Conservation (phyloP, 2,329 filamentous ascomycete species). For the Diaporthe sp. region DNA sequence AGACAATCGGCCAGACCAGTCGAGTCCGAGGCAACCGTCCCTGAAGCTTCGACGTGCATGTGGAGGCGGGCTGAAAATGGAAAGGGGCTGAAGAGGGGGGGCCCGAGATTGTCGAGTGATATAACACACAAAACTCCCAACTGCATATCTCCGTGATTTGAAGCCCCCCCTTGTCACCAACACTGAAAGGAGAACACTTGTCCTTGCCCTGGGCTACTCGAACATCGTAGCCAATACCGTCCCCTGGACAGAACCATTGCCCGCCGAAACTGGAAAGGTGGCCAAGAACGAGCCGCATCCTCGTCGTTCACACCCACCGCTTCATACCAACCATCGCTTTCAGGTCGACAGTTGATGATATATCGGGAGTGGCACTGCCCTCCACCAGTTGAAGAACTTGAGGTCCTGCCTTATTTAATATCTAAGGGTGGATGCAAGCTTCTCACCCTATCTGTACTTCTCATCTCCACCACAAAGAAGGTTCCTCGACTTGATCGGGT, state of each 20-base stretch:
- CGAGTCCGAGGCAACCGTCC: not conserved
- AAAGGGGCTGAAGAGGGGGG: slow-evolving; percentile 7
- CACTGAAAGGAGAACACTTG: slow-evolving; percentile 19
- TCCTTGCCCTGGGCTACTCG: slow-evolving; percentile 25
- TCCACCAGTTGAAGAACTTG: not conserved
- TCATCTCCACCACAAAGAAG: slow-evolving; percentile 22
- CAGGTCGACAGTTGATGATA: slow-evolving; percentile 10
- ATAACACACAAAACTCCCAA: slow-evolving; percentile 30
- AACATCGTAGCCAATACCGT: slow-evolving; percentile 15
- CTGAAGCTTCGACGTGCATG: not conserved
- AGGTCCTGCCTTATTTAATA: slow-evolving; percentile 17
- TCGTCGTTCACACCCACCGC: not conserved
- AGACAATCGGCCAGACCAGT: not conserved
- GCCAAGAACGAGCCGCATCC: slow-evolving; percentile 16
- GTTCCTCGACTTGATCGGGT: slow-evolving; percentile 18
- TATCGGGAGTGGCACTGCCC: slow-evolving; percentile 29
- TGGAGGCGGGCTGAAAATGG: slow-evolving; percentile 1
- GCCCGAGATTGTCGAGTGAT: slow-evolving; percentile 21
- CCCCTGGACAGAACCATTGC: not conserved
- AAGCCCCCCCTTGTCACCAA: slow-evolving; percentile 29
- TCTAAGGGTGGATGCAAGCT: not conserved
- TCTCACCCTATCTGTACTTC: slow-evolving; percentile 13
- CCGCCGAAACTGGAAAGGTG: slow-evolving; percentile 34
- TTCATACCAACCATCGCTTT: slow-evolving; percentile 1
- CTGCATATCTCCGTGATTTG: slow-evolving; percentile 23